A percentile compares a stretch with the other conserved stretches of the same genome.
Evolutionary conservation across 345 rosid genomes (phyloP).

Genomic region (Schrenkiella parvula): DNA sequence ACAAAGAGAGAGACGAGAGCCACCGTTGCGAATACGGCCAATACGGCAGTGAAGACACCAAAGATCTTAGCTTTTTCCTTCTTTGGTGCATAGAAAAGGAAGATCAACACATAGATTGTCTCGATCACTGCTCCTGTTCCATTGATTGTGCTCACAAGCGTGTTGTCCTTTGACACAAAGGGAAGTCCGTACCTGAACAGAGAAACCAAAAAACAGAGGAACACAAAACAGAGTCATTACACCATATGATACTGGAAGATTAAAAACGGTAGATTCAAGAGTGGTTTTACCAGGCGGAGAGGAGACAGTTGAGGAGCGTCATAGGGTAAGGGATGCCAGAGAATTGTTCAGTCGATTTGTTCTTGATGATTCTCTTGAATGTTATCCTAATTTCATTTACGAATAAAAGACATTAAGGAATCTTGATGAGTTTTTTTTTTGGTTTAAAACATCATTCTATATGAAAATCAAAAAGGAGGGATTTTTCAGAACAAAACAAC

Average conservation of each 20-base stretch:
- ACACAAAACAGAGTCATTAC: neutral
- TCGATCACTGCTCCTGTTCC: constrained; percentile 80
- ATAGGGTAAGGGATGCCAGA: constrained; percentile 95
- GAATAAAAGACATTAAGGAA: neutral
- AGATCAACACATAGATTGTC: constrained; percentile 55
- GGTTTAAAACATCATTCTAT: neutral
- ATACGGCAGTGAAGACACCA: constrained; percentile 51
- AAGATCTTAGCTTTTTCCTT: constrained; percentile 72
- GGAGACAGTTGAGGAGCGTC: constrained; percentile 97
- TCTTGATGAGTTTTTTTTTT: neutral
- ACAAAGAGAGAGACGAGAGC: constrained; percentile 67
- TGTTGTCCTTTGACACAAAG: constrained; percentile 74
- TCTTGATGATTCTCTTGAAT: constrained; percentile 66
- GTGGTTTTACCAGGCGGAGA: constrained; percentile 71
- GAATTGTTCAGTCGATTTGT: constrained; percentile 78
- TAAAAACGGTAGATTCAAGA: neutral
- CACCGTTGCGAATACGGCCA: constrained; percentile 50
- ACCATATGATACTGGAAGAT: neutral
- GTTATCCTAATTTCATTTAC: constrained; percentile 57
- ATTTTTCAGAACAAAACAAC: neutral
- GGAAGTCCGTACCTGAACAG: constrained; percentile 87
- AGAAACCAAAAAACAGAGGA: neutral
- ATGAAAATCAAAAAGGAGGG: neutral
- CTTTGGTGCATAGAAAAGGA: constrained; percentile 60
- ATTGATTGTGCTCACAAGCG: constrained; percentile 73